A percentile compares a stretch with the other conserved stretches of the same genome.
phyloP scores from a whole-genome alignment of 2,329 filamentous ascomycete genomes.

The Thielaviopsis musarum region DNA sequence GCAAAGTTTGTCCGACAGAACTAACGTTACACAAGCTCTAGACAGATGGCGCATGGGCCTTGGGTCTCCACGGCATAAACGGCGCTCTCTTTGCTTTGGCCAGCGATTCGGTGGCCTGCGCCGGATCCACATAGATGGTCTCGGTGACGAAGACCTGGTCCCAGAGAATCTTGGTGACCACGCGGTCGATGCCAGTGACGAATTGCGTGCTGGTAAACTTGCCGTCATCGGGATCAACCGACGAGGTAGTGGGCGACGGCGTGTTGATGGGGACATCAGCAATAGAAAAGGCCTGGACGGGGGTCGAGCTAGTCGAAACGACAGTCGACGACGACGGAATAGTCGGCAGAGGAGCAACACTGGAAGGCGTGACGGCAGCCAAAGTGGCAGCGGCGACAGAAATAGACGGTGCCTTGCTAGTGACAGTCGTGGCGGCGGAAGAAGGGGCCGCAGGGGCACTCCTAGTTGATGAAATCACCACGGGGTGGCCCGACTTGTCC shows the following conservation, averaged over 20 bases:
- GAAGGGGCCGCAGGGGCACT: constrained; percentile 8
- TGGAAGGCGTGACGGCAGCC: constrained; percentile 9
- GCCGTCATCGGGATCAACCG: constrained; percentile 21
- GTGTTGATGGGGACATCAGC: constrained; percentile 13
- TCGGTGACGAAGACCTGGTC: constrained; percentile 38
- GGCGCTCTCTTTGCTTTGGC: constrained; percentile 18
- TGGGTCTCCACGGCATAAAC: constrained; percentile 25
- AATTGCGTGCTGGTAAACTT: constrained; percentile 33
- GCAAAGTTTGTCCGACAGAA: not conserved
- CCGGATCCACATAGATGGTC: constrained; percentile 25
- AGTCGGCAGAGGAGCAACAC: not conserved
- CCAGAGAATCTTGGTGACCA: constrained; percentile 40
- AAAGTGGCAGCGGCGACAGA: constrained; percentile 11
- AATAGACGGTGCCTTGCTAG: not conserved
- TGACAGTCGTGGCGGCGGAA: not conserved
- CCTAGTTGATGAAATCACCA: not conserved
- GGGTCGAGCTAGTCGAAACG: not conserved
- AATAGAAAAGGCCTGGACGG: not conserved
- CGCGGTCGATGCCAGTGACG: constrained; percentile 27
- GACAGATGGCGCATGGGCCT: not conserved
- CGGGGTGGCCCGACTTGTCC: not conserved
- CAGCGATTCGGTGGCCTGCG: constrained; percentile 17
- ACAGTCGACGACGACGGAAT: not conserved
- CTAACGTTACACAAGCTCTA: not conserved
- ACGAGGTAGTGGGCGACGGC: constrained; percentile 18